Evolutionary conservation across 2,329 filamentous ascomycete species (phyloP).

Genomic region (Penicillium sp.): DNA sequence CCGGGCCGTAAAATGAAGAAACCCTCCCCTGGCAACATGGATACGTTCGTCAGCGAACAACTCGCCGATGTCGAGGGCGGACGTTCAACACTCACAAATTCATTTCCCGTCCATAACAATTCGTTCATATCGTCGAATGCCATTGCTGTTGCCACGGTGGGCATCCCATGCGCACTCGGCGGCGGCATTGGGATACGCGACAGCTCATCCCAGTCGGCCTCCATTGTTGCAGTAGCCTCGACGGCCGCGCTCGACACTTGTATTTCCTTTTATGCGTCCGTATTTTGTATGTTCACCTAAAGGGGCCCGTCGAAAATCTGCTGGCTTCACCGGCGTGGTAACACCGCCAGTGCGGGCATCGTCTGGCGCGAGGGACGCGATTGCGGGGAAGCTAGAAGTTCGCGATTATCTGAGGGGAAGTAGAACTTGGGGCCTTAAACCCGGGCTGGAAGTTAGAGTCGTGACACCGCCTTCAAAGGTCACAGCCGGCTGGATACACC

Average conservation of each 20-base stretch:
- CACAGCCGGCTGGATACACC: constrained; percentile 3
- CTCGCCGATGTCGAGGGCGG: not conserved
- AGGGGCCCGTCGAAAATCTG: constrained; percentile 11
- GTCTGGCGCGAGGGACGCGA: constrained; percentile 33
- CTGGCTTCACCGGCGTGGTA: constrained; percentile 32
- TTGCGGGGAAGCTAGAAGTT: constrained; percentile 34
- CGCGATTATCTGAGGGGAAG: not conserved
- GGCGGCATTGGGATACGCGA: constrained; percentile 77
- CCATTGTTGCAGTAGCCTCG: constrained; percentile 37
- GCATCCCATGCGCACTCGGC: constrained; percentile 65
- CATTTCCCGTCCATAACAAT: constrained; percentile 87
- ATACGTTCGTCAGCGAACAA: constrained; percentile 15
- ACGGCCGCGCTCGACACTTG: constrained; percentile 11
- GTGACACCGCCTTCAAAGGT: not conserved
- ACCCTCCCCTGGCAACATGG: constrained; percentile 67
- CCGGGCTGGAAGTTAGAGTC: too few relatives aligned
- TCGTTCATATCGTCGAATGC: constrained; percentile 88
- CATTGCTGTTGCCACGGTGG: constrained; percentile 71
- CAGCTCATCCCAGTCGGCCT: constrained; percentile 60
- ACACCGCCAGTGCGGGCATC: constrained; percentile 34
- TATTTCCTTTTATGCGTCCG: not conserved
- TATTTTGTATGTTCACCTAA: not conserved
- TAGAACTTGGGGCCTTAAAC: not conserved
- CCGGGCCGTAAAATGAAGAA: constrained; percentile 79
- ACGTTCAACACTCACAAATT: constrained; percentile 61